Evolutionary conservation across 352 stramenopile genomes (phyloP), one percentile per base, ranked within the genome.

Genomic region (Phytophthora tentaculata): DNA sequence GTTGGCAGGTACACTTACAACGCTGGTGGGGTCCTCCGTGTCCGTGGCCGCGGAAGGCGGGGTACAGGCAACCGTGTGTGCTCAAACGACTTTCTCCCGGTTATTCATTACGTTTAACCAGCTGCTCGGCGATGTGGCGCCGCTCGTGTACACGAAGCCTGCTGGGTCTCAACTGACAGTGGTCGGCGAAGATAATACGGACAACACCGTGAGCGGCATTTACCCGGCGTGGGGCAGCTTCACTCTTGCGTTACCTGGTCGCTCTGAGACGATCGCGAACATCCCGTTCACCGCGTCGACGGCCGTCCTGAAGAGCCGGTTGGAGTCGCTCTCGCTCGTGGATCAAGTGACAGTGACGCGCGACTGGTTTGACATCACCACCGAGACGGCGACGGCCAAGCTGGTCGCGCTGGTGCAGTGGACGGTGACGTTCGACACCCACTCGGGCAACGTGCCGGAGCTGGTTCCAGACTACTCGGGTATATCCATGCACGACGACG

Each of bases 191-290:
- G 63, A 86, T 26, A 76, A 90, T 53, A 65, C 61, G 0, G 86
- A 79, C 20, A 87, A 88, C 23, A 73, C 61, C 3, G 73, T 97
- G 22, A 81, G 76, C 37, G 91, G 90, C 1, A 79, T 97, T 20
- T 92, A 95, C 26, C 91, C 91, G 2, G 74, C 95, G 0, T 98
- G 89, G 88, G 94, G 94, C 0, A 86, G 76, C 9, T 98, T 98
- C 67, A 78, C 61, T 0, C 64, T 98, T 0, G 57, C 60, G 3
- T 80, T 88, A 22, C 70, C 76, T 20, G 80, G 77, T 13, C 73
- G 73, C 44, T 77, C 51, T 2, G 80, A 89, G 54, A 55, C 61
- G 1, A 98, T 91, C 0, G 35, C 56, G 0, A 57, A 54, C 10
- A 71, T 98, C 19, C 74, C 73, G 10, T 95, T 95, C 54, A 82